These are phyloP conservation scores for Delonix regia DNA, from an alignment of 306 rosid genomes.

Conservation along the genomic window DNA sequence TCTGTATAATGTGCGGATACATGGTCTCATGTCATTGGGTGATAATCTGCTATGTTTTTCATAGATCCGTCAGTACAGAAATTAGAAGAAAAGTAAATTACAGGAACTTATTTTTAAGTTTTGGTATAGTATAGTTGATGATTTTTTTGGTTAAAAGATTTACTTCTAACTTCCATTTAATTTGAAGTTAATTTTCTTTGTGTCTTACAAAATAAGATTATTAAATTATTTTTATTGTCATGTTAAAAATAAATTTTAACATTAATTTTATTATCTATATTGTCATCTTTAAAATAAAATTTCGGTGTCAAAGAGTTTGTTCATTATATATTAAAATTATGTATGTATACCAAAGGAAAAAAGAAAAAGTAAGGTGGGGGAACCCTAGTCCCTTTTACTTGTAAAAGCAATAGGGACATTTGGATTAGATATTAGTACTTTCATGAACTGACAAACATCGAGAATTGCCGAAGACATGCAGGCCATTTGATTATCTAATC, in stretches of 20 bases:
- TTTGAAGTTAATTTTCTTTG: background rate
- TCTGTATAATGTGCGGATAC: background rate
- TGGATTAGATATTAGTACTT: background rate
- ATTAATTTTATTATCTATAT: background rate
- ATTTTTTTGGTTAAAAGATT: background rate
- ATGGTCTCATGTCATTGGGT: slow-evolving; percentile 3
- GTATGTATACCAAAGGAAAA: too few species aligned
- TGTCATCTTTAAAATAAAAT: background rate
- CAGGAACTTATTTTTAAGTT: background rate
- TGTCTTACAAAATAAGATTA: background rate
- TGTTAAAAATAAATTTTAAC: too few species aligned
- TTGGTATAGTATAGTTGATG: background rate
- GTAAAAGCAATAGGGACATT: background rate
- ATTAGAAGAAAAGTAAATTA: background rate
- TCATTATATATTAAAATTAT: too few species aligned
- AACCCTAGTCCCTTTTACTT: background rate
- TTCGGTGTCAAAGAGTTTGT: too few species aligned
- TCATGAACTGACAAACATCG: background rate
- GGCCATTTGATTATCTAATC: background rate
- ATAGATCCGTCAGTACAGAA: background rate
- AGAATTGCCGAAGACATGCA: background rate
- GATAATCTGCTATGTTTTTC: slow-evolving; percentile 2
- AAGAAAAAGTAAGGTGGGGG: background rate
- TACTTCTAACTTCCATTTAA: background rate
- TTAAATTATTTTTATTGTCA: background rate